Conservation (phyloP, 306 rosid genomes). For the Pyrus betulifolia region DNA sequence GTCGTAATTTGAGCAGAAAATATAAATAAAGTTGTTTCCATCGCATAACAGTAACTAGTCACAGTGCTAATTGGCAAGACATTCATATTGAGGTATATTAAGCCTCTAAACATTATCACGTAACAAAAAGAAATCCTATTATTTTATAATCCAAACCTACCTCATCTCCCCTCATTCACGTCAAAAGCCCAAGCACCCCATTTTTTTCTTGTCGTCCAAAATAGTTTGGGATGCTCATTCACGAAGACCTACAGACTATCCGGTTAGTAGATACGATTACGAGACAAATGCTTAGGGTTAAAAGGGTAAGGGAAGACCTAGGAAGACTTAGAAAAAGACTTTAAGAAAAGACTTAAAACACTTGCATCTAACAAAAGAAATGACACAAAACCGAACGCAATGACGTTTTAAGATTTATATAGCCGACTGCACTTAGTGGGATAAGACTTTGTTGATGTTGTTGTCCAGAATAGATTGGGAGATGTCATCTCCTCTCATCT, state of each 20-base stretch:
- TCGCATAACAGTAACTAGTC: not conserved
- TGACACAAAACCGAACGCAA: no score
- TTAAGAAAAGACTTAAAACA: no score
- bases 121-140: no score
- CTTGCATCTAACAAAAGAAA: no score
- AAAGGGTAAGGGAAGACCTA: no score
- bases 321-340: no score
- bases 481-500: not conserved
- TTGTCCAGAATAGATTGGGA: not conserved
- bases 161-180: not conserved
- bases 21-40: not conserved
- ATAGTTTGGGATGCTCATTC: not conserved
- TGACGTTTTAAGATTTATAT: no score
- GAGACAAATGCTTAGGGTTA: accelerated
- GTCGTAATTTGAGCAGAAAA: not conserved
- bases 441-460: not conserved
- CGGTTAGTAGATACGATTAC: no score
- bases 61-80: not conserved
- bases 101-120: not conserved
- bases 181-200: not conserved
- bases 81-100: not conserved
- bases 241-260: no score
- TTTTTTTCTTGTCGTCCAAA: not conserved
- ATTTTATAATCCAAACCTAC: not conserved
- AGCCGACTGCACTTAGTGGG: no score